phyloP scores from a whole-genome alignment of 352 stramenopile genomes.

The Phytophthora aleatoria region DNA sequence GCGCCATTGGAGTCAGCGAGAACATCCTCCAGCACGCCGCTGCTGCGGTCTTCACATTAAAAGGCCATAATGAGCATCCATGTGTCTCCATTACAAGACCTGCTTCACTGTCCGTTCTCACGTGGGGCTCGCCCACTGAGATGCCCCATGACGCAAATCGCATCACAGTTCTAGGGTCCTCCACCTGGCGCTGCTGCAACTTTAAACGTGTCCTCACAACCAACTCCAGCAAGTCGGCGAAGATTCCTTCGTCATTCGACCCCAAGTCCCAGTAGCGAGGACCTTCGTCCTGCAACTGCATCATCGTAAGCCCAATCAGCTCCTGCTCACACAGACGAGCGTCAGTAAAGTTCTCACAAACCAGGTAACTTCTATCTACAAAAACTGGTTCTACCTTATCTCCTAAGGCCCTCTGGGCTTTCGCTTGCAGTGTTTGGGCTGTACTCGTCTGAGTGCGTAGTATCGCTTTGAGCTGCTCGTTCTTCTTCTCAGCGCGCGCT shows the following conservation, averaged over 20 bases:
- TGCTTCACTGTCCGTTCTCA: constrained; percentile 14
- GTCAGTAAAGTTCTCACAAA: background rate
- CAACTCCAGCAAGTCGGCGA: constrained; percentile 32
- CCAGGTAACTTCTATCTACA: background rate
- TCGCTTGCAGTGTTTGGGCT: constrained; percentile 9
- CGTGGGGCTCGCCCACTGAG: constrained; percentile 12
- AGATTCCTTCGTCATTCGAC: constrained; percentile 29
- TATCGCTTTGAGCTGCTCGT: constrained; percentile 38
- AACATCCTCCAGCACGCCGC: constrained; percentile 29
- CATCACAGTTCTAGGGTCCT: constrained; percentile 19
- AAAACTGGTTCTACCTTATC: constrained; percentile 10
- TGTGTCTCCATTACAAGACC: constrained; percentile 24
- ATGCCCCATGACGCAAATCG: constrained; percentile 24
- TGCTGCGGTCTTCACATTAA: constrained; percentile 20
- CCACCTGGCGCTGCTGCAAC: constrained; percentile 18
- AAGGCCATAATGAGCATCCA: constrained; percentile 22
- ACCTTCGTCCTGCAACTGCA: constrained; percentile 16
- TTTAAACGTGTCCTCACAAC: constrained; percentile 21
- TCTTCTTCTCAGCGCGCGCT: constrained; percentile 30
- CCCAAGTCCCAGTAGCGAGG: constrained; percentile 21
- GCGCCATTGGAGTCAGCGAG: constrained; percentile 7
- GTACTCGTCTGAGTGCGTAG: constrained; percentile 19
- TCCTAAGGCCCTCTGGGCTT: constrained; percentile 13
- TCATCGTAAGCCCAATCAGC: constrained; percentile 14
- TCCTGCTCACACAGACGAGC: constrained; percentile 21